Evolutionary conservation across 805 yeast species (phyloP), one percentile per base, ranked within the genome.

Genomic region (Saccharomycopsis olivae): DNA sequence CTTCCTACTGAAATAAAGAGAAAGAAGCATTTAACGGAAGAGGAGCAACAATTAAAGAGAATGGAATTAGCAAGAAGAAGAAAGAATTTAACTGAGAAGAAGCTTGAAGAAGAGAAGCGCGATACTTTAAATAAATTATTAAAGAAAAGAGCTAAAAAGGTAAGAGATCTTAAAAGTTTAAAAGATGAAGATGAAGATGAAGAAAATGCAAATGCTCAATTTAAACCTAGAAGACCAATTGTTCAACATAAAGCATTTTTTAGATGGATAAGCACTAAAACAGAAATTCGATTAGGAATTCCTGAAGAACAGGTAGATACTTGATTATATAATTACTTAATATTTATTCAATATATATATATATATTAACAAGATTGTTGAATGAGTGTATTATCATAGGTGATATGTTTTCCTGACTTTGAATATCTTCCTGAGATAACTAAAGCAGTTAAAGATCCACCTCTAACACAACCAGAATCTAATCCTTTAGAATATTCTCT

Each of bases 1-100:
- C 51, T 64, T 35, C 55, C 64, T 8, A 65, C 64, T 44, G 66
- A 65, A 36, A 58, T 61, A 19, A 54, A 57, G 30, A 66, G 68
- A 45, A 75, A 74, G 54, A 71, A 71, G 46, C 67, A 68, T 27
- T 68, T 83, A 39, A 78, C 94, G 0, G 95, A 79, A 43, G 96
- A 89, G 56, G 94, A 88, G 59, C 69, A 77, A 29, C 84, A 82
- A 35, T 58, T 85, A 43, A 71, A 87, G 33, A 76, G 87, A 47
- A 84, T 94, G 1, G 98, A 89, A 56, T 78, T 75, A 51, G 89
- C 96, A 0, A 71, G 97, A 51, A 75, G 87, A 57, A 69, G 98
- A 49, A 83, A 82, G 57, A 88, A 89, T 54, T 70, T 86, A 51
- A 77, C 79, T 49, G 87, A 79, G 52, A 79, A 80, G 60, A 75